These are phyloP conservation scores for Epichloe glyceriae DNA, from an alignment of 2,329 filamentous ascomycete species.

Conservation along the genomic window DNA sequence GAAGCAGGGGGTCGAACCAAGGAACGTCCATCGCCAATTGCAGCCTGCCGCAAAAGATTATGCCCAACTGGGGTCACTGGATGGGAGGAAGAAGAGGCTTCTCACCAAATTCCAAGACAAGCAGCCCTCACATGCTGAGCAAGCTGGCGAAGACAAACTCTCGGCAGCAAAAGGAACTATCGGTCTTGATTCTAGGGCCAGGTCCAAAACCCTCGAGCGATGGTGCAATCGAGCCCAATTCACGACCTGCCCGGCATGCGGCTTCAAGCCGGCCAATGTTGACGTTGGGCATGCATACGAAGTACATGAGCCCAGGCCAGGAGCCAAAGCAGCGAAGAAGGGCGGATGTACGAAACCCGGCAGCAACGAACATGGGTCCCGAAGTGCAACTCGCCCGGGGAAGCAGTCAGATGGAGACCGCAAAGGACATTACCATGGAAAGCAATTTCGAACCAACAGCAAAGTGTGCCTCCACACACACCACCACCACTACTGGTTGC, in stretches of 20 bases:
- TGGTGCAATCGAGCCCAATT: neutral
- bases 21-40: neutral
- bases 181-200: neutral
- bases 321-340: neutral
- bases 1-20: neutral
- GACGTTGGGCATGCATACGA: neutral
- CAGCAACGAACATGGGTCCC: neutral
- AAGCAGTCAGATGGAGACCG: neutral
- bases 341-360: neutral
- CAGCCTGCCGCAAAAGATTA: neutral
- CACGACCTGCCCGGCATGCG: neutral
- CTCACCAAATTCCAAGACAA: neutral
- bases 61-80: conserved; percentile 4
- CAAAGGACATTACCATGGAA: neutral
- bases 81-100: conserved; percentile 9
- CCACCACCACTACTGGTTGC: conserved; percentile 49
- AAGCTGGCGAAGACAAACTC: neutral
- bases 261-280: conserved; percentile 4
- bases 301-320: neutral
- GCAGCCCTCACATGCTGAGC: neutral
- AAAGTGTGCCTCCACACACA: conserved; percentile 42
- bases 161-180: neutral
- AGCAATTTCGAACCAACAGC: neutral
- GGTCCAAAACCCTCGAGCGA: neutral
- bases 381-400: neutral